Conservation (phyloP, 345 rosid species). For the Sisymbrium altissimum region DNA sequence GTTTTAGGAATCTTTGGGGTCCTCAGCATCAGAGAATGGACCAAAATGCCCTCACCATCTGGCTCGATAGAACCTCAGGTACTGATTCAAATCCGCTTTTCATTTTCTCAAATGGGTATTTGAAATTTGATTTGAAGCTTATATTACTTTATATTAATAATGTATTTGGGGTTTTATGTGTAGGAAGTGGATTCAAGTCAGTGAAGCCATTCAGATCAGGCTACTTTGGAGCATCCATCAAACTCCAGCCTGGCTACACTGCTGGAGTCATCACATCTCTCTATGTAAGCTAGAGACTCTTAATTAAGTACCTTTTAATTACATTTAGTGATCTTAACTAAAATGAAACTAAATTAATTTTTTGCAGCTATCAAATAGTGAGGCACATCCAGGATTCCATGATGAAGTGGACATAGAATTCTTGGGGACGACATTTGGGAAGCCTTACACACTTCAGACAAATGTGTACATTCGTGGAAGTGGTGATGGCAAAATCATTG, state of each 20-base stretch:
- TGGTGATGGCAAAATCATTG: slow-evolving; percentile 86
- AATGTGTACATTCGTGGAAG: slow-evolving; percentile 95
- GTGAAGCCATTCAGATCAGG: slow-evolving; percentile 84
- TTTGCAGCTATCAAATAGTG: slow-evolving; percentile 74
- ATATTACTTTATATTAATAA: not conserved
- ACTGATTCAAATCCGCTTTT: not conserved
- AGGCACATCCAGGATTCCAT: slow-evolving; percentile 85
- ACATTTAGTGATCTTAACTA: slow-evolving; percentile 1
- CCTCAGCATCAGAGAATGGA: slow-evolving; percentile 68
- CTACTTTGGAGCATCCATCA: slow-evolving; percentile 83
- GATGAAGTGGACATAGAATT: slow-evolving; percentile 98
- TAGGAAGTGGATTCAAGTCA: slow-evolving; percentile 96
- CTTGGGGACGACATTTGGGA: slow-evolving; percentile 89
- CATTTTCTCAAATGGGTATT: not conserved
- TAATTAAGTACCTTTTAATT: not conserved
- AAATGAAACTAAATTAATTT: not conserved
- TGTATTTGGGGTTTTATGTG: slow-evolving; percentile 12
- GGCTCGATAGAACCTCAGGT: slow-evolving; percentile 93
- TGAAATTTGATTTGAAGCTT: slow-evolving; percentile 16
- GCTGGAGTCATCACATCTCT: slow-evolving; percentile 96
- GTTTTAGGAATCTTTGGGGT: slow-evolving; percentile 93
- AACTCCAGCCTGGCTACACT: slow-evolving; percentile 88
- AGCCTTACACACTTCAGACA: slow-evolving; percentile 91
- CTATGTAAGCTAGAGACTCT: slow-evolving; percentile 45
- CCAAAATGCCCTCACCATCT: slow-evolving; percentile 66